These are phyloP conservation scores for Xeromyces bisporus DNA, from an alignment of 495 filamentous ascomycete species.

Conservation along the genomic window DNA sequence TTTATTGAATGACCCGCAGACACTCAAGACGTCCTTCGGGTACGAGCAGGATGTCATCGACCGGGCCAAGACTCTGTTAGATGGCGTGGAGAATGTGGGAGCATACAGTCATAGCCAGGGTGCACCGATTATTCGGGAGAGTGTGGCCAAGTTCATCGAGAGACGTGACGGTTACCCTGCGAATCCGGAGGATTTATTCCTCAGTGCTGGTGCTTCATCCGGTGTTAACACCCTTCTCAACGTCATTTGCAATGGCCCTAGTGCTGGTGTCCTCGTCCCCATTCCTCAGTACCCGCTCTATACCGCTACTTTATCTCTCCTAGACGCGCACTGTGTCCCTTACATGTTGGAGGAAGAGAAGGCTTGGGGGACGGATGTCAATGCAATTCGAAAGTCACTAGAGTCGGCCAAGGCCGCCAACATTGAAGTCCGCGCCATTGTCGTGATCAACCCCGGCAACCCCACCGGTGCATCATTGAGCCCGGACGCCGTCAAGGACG, in stretches of 20 bases:
- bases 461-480: constrained; percentile 79
- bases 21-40: constrained; percentile 43
- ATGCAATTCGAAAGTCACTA: constrained; percentile 52
- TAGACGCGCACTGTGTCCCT: constrained; percentile 75
- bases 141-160: constrained; percentile 84
- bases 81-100: constrained; percentile 75
- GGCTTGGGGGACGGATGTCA: constrained; percentile 73
- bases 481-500: constrained; percentile 57
- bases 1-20: constrained; percentile 63
- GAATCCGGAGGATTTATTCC: constrained; percentile 61
- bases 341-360: constrained; percentile 80
- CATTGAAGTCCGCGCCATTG: constrained; percentile 76
- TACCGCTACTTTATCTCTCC: constrained; percentile 75
- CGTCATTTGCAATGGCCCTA: constrained; percentile 64
- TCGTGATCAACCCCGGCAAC: constrained; percentile 96
- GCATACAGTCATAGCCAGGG: constrained; percentile 94
- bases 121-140: constrained; percentile 65
- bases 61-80: constrained; percentile 61
- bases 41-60: constrained; percentile 82
- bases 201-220: constrained; percentile 79
- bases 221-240: constrained; percentile 87
- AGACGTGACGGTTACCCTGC: constrained; percentile 75
- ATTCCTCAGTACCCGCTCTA: constrained; percentile 98
- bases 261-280: constrained; percentile 76
- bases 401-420: constrained; percentile 54